Evolutionary conservation across 2,329 filamentous ascomycete genomes (phyloP), one percentile per base, ranked within the genome.

Genomic region (Epichloe typhina): DNA sequence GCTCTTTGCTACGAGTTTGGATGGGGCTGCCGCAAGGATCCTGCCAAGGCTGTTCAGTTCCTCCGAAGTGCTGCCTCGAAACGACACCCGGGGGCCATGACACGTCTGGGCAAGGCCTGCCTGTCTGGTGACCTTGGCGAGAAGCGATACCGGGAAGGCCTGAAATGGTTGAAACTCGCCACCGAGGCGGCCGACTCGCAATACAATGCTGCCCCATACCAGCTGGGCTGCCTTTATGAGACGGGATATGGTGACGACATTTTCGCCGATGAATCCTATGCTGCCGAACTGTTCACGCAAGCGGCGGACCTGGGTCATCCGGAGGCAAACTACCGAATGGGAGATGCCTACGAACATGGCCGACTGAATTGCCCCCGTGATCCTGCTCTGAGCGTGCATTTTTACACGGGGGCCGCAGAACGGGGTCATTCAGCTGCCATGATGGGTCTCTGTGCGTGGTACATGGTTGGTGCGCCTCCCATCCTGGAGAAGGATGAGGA

Each of bases 391-490:
- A 96, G 89, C 56, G 89, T 98, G 9, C 93, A 98, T 66, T 98
- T 96, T 64, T 98, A 98, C 70, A 98, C 91, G 1, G 84, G 83
- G 26, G 91, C 93, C 12, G 93, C 93, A 2, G 86, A 95, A 61
- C 76, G 78, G 44, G 88, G 88, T 1, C 86, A 96, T 61, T 76
- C 89, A 0, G 78, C 82, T 46, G 91, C 89, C 46, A 97, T 97
- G 89, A 95, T 98, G 90, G 91, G 91, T 4, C 74, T 98, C 8
- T 98, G 93, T 68, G 93, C 93, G 11, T 98, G 93, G 93, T 98
- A 97, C 66, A 86, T 97, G 76, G 86, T 97, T 40, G 93, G 93
- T 11, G 93, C 93, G 2, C 86, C 90, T 58, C 89, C 90, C 0
- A 82, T 97, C 13, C 71, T 98, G 21, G 90, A 95, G 54, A 95